Percentiles rank a stretch among this genome's conserved stretches.
Conservation (phyloP, 2,329 filamentous ascomycete species). For the Cordyceps cateniannulata region DNA sequence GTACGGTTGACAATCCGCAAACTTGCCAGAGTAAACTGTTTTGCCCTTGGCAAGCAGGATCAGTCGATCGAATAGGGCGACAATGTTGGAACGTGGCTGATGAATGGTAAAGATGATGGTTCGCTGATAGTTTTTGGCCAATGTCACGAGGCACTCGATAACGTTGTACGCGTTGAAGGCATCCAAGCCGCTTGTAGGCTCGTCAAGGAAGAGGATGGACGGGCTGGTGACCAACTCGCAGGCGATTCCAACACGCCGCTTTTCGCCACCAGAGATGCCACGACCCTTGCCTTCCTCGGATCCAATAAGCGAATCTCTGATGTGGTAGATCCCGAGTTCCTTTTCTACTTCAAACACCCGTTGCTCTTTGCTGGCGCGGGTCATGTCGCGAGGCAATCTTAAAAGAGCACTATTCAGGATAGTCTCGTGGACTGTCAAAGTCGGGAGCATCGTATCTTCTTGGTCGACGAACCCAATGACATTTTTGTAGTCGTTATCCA, state of each 20-base stretch:
- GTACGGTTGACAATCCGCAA: conserved; percentile 80
- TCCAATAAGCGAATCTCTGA: conserved; percentile 90
- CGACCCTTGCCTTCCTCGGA: conserved; percentile 92
- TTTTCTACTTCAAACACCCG: conserved; percentile 88
- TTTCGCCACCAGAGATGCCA: conserved; percentile 95
- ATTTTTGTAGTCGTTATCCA: conserved; percentile 77
- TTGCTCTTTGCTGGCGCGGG: conserved; percentile 78
- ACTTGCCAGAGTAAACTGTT: conserved; percentile 89
- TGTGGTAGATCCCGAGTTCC: conserved; percentile 89
- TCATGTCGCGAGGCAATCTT: conserved; percentile 89
- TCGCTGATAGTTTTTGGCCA: conserved; percentile 93
- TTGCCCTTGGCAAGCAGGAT: conserved; percentile 82
- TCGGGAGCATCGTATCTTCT: conserved; percentile 94
- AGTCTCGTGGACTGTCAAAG: conserved; percentile 94
- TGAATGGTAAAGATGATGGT: conserved; percentile 99
- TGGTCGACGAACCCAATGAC: conserved; percentile 97
- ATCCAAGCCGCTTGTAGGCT: conserved; percentile 92
- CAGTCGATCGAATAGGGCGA: conserved; percentile 92
- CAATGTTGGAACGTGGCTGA: conserved; percentile 95
- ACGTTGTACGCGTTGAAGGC: conserved; percentile 98
- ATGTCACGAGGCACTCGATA: conserved; percentile 86
- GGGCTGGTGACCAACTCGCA: conserved; percentile 97
- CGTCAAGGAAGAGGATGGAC: conserved; percentile 93
- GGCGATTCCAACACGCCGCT: conserved; percentile 90
- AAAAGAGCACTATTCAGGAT: conserved; percentile 91